Percentiles rank a stretch among this genome's conserved stretches.
Conservation (phyloP, 2,329 filamentous ascomycete genomes). For the Trichophyton benhamiae region DNA sequence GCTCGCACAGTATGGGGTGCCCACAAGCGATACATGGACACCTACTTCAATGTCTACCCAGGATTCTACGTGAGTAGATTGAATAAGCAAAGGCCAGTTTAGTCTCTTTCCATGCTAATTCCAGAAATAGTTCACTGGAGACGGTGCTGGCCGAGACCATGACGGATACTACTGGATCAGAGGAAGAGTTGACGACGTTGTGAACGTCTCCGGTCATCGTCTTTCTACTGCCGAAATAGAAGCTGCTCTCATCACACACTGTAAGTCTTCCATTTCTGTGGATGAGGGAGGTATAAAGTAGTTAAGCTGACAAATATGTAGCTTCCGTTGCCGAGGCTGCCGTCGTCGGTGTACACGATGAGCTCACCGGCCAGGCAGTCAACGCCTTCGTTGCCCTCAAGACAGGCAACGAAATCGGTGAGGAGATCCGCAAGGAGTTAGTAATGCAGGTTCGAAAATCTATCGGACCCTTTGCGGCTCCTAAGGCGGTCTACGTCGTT, state of each 20-base stretch:
- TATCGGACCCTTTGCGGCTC: conserved; percentile 92
- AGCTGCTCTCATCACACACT: conserved; percentile 87
- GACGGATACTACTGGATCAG: conserved; percentile 99
- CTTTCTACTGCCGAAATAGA: conserved; percentile 97
- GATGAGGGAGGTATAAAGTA: background rate
- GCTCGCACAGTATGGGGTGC: conserved; percentile 94
- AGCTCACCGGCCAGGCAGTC: conserved; percentile 91
- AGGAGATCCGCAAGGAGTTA: conserved; percentile 83
- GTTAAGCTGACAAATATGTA: conserved; percentile 18
- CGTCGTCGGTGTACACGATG: conserved; percentile 84
- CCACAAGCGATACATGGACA: conserved; percentile 98
- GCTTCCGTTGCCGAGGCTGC: conserved; percentile 80
- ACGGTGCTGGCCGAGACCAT: conserved; percentile 89
- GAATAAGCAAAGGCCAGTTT: too few relatives aligned
- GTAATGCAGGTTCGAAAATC: conserved; percentile 91
- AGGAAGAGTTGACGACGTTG: conserved; percentile 93
- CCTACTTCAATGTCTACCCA: conserved; percentile 94
- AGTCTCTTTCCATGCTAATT: conserved; percentile 7
- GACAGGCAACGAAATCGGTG: conserved; percentile 49
- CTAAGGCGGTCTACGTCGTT: conserved; percentile 83
- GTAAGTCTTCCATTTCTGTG: conserved; percentile 27
- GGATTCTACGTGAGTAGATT: conserved; percentile 76
- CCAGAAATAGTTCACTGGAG: conserved; percentile 41
- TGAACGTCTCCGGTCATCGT: conserved; percentile 94
- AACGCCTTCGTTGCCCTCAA: conserved; percentile 94